Evolutionary conservation across 768 basidiomycete genomes (phyloP).

Genomic region (Kwoniella sp.): DNA sequence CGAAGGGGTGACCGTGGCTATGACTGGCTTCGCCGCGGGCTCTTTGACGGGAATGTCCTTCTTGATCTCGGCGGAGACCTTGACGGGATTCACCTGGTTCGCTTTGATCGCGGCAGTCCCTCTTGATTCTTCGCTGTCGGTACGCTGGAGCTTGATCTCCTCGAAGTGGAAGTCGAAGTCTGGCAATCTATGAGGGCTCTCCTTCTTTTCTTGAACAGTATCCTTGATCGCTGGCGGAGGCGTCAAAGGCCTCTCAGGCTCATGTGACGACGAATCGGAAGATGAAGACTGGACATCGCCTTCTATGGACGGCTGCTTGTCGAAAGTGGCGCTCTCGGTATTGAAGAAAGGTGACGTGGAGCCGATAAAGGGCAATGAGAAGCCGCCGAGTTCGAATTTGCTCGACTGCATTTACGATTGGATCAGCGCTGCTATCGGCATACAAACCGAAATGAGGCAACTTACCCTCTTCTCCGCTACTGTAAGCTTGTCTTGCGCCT

Average conservation of each 20-base stretch:
- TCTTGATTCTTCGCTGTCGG: slow-evolving; percentile 9
- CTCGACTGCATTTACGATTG: slow-evolving; percentile 23
- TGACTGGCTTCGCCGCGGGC: not conserved
- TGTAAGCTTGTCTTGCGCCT: slow-evolving; percentile 17
- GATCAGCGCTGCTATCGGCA: not conserved
- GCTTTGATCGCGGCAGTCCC: slow-evolving; percentile 8
- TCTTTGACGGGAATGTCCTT: not conserved
- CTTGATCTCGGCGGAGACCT: slow-evolving; percentile 9
- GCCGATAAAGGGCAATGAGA: slow-evolving; percentile 49
- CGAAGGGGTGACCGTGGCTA: not conserved
- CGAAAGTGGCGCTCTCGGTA: slow-evolving; percentile 27
- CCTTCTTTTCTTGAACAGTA: slow-evolving; percentile 16
- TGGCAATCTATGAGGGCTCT: slow-evolving; percentile 52
- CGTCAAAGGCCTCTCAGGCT: slow-evolving; percentile 39
- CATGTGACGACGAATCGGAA: slow-evolving; percentile 9
- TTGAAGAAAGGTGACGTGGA: slow-evolving; percentile 49
- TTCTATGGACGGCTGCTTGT: slow-evolving; percentile 29
- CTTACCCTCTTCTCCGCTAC: slow-evolving; percentile 36
- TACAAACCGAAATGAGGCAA: not conserved
- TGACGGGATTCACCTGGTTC: slow-evolving; percentile 10
- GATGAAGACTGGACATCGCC: slow-evolving; percentile 2
- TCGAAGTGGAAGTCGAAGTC: slow-evolving; percentile 49
- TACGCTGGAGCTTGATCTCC: slow-evolving; percentile 29
- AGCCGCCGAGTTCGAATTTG: slow-evolving; percentile 42
- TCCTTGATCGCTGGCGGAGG: slow-evolving; percentile 33